Evolutionary conservation across 257 asterid genomes (phyloP), one percentile per base, ranked within the genome.

Genomic region (Solanum rostratum): DNA sequence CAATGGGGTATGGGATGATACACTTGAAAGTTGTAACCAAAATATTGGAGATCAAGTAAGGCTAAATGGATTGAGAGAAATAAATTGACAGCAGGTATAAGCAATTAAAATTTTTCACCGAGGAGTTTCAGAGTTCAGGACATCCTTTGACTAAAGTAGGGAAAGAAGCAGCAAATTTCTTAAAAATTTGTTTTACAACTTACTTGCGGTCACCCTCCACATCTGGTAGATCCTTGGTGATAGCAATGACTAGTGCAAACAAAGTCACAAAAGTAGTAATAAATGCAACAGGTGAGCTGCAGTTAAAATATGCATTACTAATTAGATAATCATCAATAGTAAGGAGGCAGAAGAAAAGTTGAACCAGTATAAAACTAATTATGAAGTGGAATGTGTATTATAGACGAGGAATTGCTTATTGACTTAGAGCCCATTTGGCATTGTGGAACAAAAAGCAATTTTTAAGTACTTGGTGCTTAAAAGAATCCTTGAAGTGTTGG

Each of bases 181-280:
- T 33, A 10, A 55, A 53, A 65, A 79, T 27, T 54, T 79, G 85
- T 68, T n/a, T 39, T 24, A 43, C 5, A 87, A 91, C 99, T 95
- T 94, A 97, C 99, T 95, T 97, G 91, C 96, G 97, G 82, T 97
- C 99, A 83, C 98, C 99, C 87, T 97, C 99, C 54, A 97, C 99
- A 84, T 97, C 99, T 1, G 99, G 98, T 73, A 97, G 98, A 92
- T 97, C 99, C 90, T 97, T 95, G 24, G 99, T 97, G 85, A 97
- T 97, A 88, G 99, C 98, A 88, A 97, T 97, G 80, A 95, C 99
- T 89, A 95, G 95, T 22, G 98, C 99, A 85, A 97, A 95, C 80
- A 95, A 66, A 19, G 98, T 97, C 55, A 97, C 98, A 86, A 97
- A 97, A 80, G 95, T 90, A 88, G 99, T 95, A 86, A 97, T 97